Conservation (phyloP, 257 asterid genomes). For the Fraxinus anomala region DNA sequence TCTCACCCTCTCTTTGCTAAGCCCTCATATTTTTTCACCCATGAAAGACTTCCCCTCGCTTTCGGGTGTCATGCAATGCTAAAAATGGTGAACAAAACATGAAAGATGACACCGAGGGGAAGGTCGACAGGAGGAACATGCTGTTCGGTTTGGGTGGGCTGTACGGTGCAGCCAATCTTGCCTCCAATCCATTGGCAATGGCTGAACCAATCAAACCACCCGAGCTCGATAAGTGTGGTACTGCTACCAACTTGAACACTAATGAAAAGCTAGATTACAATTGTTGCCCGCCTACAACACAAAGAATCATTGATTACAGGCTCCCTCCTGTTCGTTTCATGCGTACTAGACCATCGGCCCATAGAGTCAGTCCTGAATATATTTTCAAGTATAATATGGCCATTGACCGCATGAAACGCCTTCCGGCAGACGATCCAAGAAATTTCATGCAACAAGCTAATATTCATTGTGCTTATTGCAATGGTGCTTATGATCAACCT, state of each 20-base stretch:
- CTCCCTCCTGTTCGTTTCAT: conserved; percentile 30
- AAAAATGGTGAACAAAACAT: neutral
- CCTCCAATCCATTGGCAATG: conserved; percentile 17
- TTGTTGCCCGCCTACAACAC: conserved; percentile 38
- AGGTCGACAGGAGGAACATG: conserved; percentile 32
- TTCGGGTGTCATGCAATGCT: conserved; percentile 10
- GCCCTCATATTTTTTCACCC: conserved; percentile 26
- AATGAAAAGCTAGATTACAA: conserved; percentile 6
- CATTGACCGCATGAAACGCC: conserved; percentile 32
- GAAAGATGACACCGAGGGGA: neutral
- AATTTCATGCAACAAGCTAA: conserved; percentile 36
- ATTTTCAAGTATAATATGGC: conserved; percentile 33
- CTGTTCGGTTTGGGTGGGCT: conserved; percentile 28
- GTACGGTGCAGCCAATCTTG: conserved; percentile 23
- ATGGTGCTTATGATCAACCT: conserved; percentile 38
- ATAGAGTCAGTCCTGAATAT: conserved; percentile 25
- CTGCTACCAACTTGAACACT: conserved; percentile 25
- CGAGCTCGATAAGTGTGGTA: conserved; percentile 22
- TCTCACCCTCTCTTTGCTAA: conserved; percentile 22
- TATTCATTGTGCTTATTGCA: conserved; percentile 45
- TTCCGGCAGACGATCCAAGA: conserved; percentile 36
- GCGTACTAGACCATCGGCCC: conserved; percentile 34
- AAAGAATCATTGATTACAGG: conserved; percentile 17
- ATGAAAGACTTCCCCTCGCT: conserved; percentile 18
- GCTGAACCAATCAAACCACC: conserved; percentile 27